These are phyloP conservation scores for Blastobotrys peoriensis DNA, from an alignment of 805 yeast genomes.

Conservation along the genomic window DNA sequence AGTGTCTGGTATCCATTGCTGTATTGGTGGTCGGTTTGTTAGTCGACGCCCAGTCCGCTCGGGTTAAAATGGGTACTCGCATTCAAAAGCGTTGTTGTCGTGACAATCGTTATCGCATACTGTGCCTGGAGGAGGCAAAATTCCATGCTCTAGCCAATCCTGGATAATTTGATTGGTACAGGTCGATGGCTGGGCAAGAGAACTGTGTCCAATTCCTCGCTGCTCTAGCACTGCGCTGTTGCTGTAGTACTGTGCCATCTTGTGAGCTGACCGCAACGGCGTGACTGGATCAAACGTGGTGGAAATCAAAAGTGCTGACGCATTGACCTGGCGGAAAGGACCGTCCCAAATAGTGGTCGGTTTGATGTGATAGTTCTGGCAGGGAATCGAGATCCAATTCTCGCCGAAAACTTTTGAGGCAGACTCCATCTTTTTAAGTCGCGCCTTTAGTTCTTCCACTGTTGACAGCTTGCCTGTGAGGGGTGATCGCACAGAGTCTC, in stretches of 20 bases:
- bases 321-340: conserved; percentile 12
- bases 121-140: conserved; percentile 14
- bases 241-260: conserved; percentile 13
- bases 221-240: conserved; percentile 16
- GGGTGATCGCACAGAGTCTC: conserved; percentile 7
- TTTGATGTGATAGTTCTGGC: conserved; percentile 4
- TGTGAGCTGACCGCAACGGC: conserved; percentile 18
- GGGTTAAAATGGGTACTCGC: background rate
- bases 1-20: too few species aligned
- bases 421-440: background rate
- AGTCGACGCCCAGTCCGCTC: too few species aligned
- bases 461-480: background rate
- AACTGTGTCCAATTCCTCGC: conserved; percentile 21
- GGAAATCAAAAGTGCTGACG: conserved; percentile 16
- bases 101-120: conserved; percentile 9
- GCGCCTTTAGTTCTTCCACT: conserved; percentile 4
- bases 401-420: conserved; percentile 7
- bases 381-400: conserved; percentile 3
- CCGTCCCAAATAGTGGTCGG: conserved; percentile 15
- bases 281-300: conserved; percentile 23
- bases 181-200: conserved; percentile 20
- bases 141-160: conserved; percentile 15
- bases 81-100: background rate
- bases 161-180: conserved; percentile 12
- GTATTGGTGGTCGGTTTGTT: too few species aligned